Conservation (phyloP, 805 yeast species). For the Spathaspora boniae region DNA sequence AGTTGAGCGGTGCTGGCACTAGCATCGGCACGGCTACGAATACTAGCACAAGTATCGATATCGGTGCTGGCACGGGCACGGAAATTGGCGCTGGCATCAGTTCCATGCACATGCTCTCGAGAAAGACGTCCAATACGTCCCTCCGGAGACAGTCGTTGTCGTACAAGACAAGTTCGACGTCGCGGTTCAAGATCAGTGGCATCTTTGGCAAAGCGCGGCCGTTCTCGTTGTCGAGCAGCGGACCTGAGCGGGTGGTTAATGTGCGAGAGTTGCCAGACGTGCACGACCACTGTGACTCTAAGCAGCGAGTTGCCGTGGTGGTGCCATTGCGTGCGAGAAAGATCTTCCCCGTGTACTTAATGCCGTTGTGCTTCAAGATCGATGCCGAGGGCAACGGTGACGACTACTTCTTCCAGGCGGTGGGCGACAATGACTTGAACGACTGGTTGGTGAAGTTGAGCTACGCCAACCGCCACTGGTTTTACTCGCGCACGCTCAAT, state of each 20-base stretch:
- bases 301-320: slow-evolving; percentile 48
- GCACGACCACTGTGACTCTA: slow-evolving; percentile 32
- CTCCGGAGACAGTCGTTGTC: slow-evolving; percentile 37
- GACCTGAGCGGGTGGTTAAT: slow-evolving; percentile 44
- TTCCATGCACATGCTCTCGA: slow-evolving; percentile 10
- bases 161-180: slow-evolving; percentile 35
- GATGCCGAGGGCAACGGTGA: slow-evolving; percentile 43
- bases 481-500: slow-evolving; percentile 39
- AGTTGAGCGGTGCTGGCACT: background rate
- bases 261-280: slow-evolving; percentile 60
- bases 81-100: slow-evolving; percentile 1
- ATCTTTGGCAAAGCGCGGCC: slow-evolving; percentile 56
- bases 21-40: background rate
- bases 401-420: slow-evolving; percentile 66
- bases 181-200: slow-evolving; percentile 54
- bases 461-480: slow-evolving; percentile 55
- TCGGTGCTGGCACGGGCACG: background rate
- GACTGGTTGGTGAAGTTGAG: slow-evolving; percentile 65
- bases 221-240: slow-evolving; percentile 47
- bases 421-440: slow-evolving; percentile 55
- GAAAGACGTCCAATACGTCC: slow-evolving; percentile 27
- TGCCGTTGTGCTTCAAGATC: slow-evolving; percentile 48
- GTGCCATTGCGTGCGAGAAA: slow-evolving; percentile 45
- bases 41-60: background rate
- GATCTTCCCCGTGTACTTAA: slow-evolving; percentile 51